Base-by-base conservation (phyloP, 768 basidiomycete species). In the Boletus rubescentipes region DNA sequence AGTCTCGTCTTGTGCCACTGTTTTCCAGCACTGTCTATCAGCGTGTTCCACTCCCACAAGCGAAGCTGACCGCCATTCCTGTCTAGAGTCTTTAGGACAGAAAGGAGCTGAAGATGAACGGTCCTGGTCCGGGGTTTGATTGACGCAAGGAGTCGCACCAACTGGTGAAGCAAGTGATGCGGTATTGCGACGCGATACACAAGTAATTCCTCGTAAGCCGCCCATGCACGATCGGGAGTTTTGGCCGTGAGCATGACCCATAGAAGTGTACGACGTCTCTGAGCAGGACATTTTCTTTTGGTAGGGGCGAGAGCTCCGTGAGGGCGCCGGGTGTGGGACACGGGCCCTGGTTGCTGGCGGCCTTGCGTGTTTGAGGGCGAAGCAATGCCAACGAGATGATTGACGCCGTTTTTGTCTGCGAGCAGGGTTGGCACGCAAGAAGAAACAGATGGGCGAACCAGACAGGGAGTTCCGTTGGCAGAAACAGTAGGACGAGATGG, bases 11-110 rank as follows among this genome's bases (percentile, higher is more conserved):
- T 83, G 52, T 87, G 78, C 73, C 79, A 83, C 4, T 87, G 86
- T 54, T 78, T 80, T 15, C 84, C 89, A 1, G 85, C 83, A 63
- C 75, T 77, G 60, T 86, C 78, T 54, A 92, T 80, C 41, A 93
- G 76, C 9, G 81, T 74, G 64, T 91, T 92, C 87, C 90, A 92
- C 66, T 91, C 82, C 77, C 82, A 83, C n/a, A 72, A 61, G 57
- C 80, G 74, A 31, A 90, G 67, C 11, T 51, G 71, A 21, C 83
- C 86, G 12, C 82, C 84, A n/a, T 72, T 74, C 20, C 69, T 70
- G 53, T 78, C 81, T 37, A 92, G 72, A 40, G 75, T 77, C 39
- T 78, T 78, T 57, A 91, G 63, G 12, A 90, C 80, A n/a, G 84
- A 79, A n/a, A 89, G 74, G 4, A 92, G 75, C 12, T 82, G 84